Evolutionary conservation across 345 rosid species (phyloP).

Genomic region (Ceriops decandra): DNA sequence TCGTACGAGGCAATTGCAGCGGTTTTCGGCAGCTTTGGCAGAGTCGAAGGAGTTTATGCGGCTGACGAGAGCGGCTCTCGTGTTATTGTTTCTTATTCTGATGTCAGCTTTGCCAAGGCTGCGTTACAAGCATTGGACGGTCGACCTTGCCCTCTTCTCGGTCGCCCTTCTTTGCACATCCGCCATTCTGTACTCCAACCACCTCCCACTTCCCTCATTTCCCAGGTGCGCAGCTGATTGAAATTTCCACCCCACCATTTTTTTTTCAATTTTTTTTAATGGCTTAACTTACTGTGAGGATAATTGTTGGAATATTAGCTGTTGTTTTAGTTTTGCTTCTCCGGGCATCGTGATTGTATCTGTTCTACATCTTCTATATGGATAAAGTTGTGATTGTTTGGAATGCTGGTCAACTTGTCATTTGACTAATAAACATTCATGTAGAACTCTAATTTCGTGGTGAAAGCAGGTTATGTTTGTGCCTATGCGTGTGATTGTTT

Average conservation of each 20-base stretch:
- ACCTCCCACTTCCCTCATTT: no score
- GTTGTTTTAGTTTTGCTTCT: no score
- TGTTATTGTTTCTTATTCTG: constrained; percentile 58
- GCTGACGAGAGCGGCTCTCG: constrained; percentile 93
- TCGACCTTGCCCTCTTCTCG: constrained; percentile 58
- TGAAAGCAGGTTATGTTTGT: not conserved
- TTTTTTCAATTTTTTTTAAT: not conserved
- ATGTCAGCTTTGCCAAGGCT: constrained; percentile 48
- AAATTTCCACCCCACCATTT: not conserved
- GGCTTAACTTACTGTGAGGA: not conserved
- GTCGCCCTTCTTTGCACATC: constrained; percentile 66
- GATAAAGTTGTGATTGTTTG: not conserved
- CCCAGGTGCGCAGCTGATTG: no score
- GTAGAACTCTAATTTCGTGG: no score
- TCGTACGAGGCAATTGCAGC: constrained; percentile 52
- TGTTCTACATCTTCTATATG: not conserved
- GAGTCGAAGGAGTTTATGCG: constrained; percentile 58
- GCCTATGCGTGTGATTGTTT: not conserved
- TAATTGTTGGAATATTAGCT: no score
- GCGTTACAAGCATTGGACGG: constrained; percentile 54
- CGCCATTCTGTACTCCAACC: constrained; percentile 49
- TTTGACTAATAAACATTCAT: not conserved
- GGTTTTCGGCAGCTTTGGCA: constrained; percentile 60
- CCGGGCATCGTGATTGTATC: no score
- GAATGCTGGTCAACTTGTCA: not conserved